These are phyloP conservation scores for Ballota nigra DNA, from an alignment of 257 asterid genomes.

Conservation along the genomic window DNA sequence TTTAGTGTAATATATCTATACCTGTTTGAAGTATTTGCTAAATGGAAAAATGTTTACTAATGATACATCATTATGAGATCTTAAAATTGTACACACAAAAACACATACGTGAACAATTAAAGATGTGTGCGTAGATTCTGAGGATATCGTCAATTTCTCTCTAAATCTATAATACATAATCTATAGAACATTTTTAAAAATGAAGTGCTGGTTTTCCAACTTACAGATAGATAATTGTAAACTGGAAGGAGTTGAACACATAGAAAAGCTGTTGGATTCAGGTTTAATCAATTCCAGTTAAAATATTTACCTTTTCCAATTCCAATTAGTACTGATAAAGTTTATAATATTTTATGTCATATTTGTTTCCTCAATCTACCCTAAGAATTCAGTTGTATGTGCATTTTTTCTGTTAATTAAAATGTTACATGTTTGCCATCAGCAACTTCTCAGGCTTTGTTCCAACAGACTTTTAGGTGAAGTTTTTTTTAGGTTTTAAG, in stretches of 20 bases:
- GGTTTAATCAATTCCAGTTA: neutral
- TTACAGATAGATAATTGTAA: neutral
- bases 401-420: slow-evolving; percentile 1
- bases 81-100: neutral
- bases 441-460: slow-evolving; percentile 7
- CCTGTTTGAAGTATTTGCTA: neutral
- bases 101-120: neutral
- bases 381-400: neutral
- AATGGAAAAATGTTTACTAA: neutral
- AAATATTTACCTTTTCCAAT: neutral
- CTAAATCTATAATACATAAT: neutral
- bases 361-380: slow-evolving; percentile 3
- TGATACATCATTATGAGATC: neutral
- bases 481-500: too few relatives aligned
- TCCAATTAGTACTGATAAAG: too few relatives aligned
- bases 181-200: neutral
- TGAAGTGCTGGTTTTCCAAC: slow-evolving; percentile 8
- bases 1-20: neutral
- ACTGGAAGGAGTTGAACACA: neutral
- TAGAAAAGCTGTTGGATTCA: neutral
- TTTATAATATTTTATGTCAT: too few relatives aligned
- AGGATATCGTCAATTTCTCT: neutral
- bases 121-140: neutral
- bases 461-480: neutral
- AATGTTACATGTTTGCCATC: neutral